Conservation (phyloP, 2,329 filamentous ascomycete species). For the Monosporascus sp. region DNA sequence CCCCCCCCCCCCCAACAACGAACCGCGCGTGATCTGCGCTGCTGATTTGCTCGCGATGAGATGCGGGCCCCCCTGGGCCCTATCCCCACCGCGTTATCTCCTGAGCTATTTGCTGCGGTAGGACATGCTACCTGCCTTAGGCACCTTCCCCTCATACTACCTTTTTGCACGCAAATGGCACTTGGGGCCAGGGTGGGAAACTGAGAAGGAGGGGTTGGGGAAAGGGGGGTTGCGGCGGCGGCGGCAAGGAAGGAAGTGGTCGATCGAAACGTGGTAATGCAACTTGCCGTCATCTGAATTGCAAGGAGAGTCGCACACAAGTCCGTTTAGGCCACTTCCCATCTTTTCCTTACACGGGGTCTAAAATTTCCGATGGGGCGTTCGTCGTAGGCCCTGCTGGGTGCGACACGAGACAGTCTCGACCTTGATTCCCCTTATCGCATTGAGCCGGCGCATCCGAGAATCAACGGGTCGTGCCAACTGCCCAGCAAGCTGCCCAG, state of each 20-base stretch:
- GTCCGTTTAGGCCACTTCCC: not conserved
- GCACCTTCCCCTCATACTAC: not conserved
- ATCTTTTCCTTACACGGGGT: not conserved
- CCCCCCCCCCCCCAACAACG: too few species aligned
- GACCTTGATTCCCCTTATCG: too few species aligned
- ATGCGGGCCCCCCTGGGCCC: not conserved
- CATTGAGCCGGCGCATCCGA: too few species aligned
- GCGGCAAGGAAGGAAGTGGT: not conserved
- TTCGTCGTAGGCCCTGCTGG: too few species aligned
- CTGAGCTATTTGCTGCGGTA: not conserved
- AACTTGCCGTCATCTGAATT: not conserved
- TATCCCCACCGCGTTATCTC: not conserved
- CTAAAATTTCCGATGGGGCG: too few species aligned
- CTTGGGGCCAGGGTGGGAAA: not conserved
- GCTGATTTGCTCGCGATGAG: too few species aligned
- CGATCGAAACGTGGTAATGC: conserved; percentile 1
- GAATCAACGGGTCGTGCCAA: too few species aligned
- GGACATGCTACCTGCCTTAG: not conserved
- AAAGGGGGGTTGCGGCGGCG: not conserved
- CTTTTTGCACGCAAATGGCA: not conserved
- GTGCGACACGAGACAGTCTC: too few species aligned
- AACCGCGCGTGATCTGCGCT: too few species aligned
- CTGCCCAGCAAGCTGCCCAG: too few species aligned
- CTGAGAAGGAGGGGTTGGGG: not conserved
- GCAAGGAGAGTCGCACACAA: not conserved